Conservation (phyloP, 148 eudicot genomes). For the Selenicereus undatus region DNA sequence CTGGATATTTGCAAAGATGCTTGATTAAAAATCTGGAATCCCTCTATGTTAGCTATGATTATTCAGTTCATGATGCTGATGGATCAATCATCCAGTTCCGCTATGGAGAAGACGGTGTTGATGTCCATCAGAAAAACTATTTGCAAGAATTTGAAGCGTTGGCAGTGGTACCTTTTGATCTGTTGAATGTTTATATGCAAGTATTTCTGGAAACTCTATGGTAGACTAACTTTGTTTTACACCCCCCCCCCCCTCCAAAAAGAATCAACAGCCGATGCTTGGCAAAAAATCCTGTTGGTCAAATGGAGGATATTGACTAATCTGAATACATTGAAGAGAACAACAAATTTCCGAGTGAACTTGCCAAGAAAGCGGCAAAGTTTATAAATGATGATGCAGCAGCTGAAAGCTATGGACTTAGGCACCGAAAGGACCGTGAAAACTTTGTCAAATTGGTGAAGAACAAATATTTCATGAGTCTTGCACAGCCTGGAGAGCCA, state of each 20-base stretch:
- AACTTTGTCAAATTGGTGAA: constrained; percentile 58
- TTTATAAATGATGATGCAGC: constrained; percentile 25
- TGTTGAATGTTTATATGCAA: neutral
- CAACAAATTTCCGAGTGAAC: constrained; percentile 57
- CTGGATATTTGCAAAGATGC: constrained; percentile 97
- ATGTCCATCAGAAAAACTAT: constrained; percentile 81
- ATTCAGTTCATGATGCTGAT: constrained; percentile 95
- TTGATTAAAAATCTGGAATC: constrained; percentile 84
- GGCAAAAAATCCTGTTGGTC: constrained; percentile 44
- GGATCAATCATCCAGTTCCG: constrained; percentile 85
- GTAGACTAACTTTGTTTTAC: neutral
- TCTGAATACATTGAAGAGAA: constrained; percentile 56
- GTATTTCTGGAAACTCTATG: neutral
- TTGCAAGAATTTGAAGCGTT: constrained; percentile 77
- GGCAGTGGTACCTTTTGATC: constrained; percentile 42
- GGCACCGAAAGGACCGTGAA: constrained; percentile 28
- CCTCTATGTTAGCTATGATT: constrained; percentile 84
- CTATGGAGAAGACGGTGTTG: constrained; percentile 98
- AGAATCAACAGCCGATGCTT: constrained; percentile 61
- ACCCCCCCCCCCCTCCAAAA: neutral
- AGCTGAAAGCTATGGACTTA: constrained; percentile 14
- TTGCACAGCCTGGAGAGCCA: constrained; percentile 94
- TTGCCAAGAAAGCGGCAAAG: constrained; percentile 42
- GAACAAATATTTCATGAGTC: constrained; percentile 77
- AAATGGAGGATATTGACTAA: constrained; percentile 34